Base-by-base conservation (phyloP, 2,329 filamentous ascomycete genomes). In the Chrysoporthe deuterocubensis region DNA sequence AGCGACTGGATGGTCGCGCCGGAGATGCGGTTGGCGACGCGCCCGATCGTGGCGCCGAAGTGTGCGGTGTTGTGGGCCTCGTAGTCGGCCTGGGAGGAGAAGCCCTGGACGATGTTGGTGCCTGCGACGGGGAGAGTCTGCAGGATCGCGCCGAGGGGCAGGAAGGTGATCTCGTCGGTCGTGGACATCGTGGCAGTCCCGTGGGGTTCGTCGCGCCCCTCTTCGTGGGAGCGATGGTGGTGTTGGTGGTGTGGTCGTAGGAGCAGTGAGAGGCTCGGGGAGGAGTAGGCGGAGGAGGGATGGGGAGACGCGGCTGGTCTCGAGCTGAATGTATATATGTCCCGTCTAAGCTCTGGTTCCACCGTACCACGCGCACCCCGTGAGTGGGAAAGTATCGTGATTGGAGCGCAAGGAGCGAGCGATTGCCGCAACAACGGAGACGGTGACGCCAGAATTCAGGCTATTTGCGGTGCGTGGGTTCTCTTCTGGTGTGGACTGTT, bases 41-140 rank as follows among this genome's bases (percentile, higher is more conserved):
- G 92, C 66, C 96, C 96, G 77, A 98, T 97, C 57, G 93, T 98
- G 78, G 95, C 94, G 71, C 96, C 95, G 76, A 97, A 98, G 83
- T 89, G 94, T 1, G 92, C 89, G 13, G 80, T 82, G 81, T 96
- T 95, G 83, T 94, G 82, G 73, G 87, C 81, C 71, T 86, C 86
- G 81, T 97, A 97, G 69, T 90, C 87, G 57, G 91, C 88, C 64
- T 91, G 87, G 16, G 85, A 89, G 21, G 92, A 87, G 81, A 97
- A 97, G 64, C 90, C 90, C 73, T 96, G 92, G 32, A 97, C 94
- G 72, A 99, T 96, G 82, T 97, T 96, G 76, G 87, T 82, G 71
- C 89, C 91, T 69, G 86, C 91, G 73, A 98, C 87, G 60, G 84
- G 86, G 82, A 97, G 90, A 75, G 92, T 87, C 78, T 97, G 90